Base-by-base conservation (phyloP, 2,329 filamentous ascomycete species). In the Fusarium oxysporum region DNA sequence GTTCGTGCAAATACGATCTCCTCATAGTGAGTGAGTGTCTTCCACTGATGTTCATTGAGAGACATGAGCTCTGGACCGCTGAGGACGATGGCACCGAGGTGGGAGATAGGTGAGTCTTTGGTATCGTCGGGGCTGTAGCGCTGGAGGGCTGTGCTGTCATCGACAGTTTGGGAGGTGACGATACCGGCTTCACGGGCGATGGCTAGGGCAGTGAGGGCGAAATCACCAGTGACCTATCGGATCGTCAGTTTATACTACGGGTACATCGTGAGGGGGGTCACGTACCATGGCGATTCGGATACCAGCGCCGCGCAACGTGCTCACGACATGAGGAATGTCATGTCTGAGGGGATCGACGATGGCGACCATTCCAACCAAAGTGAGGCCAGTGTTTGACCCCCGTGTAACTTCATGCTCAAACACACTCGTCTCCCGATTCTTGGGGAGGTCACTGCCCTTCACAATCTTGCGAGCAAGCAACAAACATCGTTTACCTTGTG, bases 291-390 rank as follows among this genome's bases (percentile, higher is more conserved):
- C 92, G 35, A 94, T 90, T n/a, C 91, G 86, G 60, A 95, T 92
- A 3, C 92, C 91, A 8, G 93, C 93, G 3, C 88, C 85, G 17
- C 92, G 88, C 21, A 94, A 84, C 1, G 88, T 92, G n/a, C 84
- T 82, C 45, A 94, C 89, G 0, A 92, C 90, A 5, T 87, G 87
- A 1, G 88, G 90, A 8, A 93, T 93, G 78, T 95, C 93, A 0
- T 90, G 87, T 1, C 93, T 90, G 60, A 93, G 90, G 3, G 93
- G 93, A 73, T 96, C 93, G 57, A 94, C 93, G 37, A 96, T 90
- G 44, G 92, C 93, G 32, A 95, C 89, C 8, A 97, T 83, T 19
- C 94, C 94, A 32, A 92, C 89, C 70, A 96, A 90, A 1, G 87
- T 89, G 37, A 96, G 86, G 8, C 90, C 87, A 0, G 40, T 9